These are phyloP conservation scores for Trichosporon ovoides DNA, from an alignment of 1,284 basidiomycete species.

Conservation along the genomic window DNA sequence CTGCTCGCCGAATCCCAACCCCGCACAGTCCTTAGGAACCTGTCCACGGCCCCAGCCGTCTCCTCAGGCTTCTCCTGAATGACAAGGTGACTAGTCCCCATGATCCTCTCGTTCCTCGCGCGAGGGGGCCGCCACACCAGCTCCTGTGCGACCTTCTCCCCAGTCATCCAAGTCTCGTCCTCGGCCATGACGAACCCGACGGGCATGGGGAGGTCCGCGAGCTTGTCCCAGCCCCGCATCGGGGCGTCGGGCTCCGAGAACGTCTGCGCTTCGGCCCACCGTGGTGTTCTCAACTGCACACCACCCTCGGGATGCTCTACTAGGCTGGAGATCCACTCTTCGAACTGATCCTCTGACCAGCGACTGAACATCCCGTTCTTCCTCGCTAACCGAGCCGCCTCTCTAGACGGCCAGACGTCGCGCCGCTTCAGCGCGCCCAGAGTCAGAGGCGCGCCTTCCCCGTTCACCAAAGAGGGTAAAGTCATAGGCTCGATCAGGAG, in stretches of 20 bases:
- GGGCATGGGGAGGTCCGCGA: constrained; percentile 26
- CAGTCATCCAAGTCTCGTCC: constrained; percentile 24
- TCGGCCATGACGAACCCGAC: constrained; percentile 36
- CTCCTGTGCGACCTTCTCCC: constrained; percentile 22
- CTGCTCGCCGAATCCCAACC: no score
- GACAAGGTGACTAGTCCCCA: constrained; percentile 35
- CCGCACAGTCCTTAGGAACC: no score
- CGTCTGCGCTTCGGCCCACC: constrained; percentile 33
- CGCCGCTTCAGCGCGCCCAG: constrained; percentile 59
- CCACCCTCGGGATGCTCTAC: no score
- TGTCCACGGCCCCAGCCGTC: constrained; percentile 29
- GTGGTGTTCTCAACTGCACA: constrained; percentile 45
- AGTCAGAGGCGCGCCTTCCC: constrained; percentile 21
- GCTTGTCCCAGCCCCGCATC: constrained; percentile 33
- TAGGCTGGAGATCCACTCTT: constrained; percentile 63
- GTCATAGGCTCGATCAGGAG: constrained; percentile 69
- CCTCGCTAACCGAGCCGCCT: constrained; percentile 55
- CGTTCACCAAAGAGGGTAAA: background rate
- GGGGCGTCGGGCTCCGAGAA: constrained; percentile 32
- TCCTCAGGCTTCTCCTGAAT: constrained; percentile 38
- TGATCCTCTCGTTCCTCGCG: constrained; percentile 32
- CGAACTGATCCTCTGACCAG: constrained; percentile 59
- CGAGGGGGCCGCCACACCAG: constrained; percentile 34
- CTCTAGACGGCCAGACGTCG: constrained; percentile 54
- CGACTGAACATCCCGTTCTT: constrained; percentile 47